phyloP scores from a whole-genome alignment of 345 rosid species.

The Dimocarpus longan region DNA sequence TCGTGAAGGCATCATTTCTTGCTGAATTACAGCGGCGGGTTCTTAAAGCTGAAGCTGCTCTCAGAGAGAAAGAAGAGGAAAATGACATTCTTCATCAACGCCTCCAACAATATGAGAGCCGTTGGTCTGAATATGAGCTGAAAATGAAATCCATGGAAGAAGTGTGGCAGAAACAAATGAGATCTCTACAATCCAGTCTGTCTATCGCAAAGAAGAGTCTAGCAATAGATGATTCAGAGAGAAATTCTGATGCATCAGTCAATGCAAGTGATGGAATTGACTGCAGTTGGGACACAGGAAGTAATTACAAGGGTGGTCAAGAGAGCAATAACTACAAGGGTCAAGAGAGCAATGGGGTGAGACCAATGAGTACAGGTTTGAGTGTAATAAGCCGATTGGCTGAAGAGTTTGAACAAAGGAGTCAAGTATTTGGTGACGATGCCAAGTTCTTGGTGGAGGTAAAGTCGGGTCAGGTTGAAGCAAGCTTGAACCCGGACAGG shows the following conservation, averaged over 20 bases:
- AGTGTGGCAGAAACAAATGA: slow-evolving; percentile 99
- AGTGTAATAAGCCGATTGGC: slow-evolving; percentile 86
- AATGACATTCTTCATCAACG: slow-evolving; percentile 93
- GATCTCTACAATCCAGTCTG: slow-evolving; percentile 92
- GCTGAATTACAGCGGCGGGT: slow-evolving; percentile 90
- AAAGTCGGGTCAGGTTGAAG: slow-evolving; percentile 94
- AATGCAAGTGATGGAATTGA: slow-evolving; percentile 76
- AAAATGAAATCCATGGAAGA: slow-evolving; percentile 99
- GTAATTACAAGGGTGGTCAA: slow-evolving; percentile 51
- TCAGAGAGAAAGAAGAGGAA: slow-evolving; percentile 93
- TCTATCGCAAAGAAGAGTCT: slow-evolving; percentile 98
- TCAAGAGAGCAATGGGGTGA: slow-evolving; percentile 67
- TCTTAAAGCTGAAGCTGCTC: slow-evolving; percentile 86
- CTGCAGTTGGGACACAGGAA: slow-evolving; percentile 62
- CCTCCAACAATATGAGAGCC: slow-evolving; percentile 90
- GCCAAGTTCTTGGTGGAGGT: slow-evolving; percentile 98
- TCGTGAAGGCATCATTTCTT: slow-evolving; percentile 87
- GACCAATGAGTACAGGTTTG: slow-evolving; percentile 86
- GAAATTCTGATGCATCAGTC: slow-evolving; percentile 91
- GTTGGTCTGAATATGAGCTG: slow-evolving; percentile 94
- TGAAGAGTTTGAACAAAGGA: slow-evolving; percentile 96
- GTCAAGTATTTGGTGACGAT: slow-evolving; percentile 92
- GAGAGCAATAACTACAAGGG: slow-evolving; percentile 64
- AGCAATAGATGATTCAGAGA: slow-evolving; percentile 75
- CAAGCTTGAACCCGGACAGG: slow-evolving; percentile 85